Evolutionary conservation across 192 early-diverging fungal genomes (phyloP).

Genomic region (Mycoemilia scoparia): DNA sequence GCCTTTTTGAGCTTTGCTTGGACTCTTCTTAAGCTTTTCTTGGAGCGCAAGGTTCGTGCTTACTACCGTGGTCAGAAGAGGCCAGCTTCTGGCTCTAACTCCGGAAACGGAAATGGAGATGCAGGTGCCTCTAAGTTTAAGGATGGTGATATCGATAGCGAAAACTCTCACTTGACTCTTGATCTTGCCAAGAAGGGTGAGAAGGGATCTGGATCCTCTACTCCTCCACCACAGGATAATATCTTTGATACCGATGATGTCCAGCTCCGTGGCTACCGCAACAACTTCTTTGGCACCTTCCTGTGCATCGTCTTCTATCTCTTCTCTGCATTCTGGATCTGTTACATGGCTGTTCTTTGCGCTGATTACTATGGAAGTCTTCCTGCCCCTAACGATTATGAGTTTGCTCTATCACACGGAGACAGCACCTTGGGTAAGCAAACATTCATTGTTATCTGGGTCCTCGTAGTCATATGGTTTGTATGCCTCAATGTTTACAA

Average conservation of each 20-base stretch:
- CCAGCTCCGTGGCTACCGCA: constrained; percentile 15
- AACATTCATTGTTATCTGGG: constrained; percentile 32
- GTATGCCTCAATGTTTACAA: constrained; percentile 19
- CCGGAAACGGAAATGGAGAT: no score
- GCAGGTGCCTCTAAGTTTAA: no score
- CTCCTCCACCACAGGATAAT: neutral
- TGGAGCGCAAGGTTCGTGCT: constrained; percentile 9
- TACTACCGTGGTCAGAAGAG: no score
- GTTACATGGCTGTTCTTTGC: constrained; percentile 26
- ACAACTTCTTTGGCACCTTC: constrained; percentile 20
- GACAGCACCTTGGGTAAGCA: constrained; percentile 25
- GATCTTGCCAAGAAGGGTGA: no score
- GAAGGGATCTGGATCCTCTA: constrained; percentile 3
- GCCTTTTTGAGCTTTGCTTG: constrained; percentile 16
- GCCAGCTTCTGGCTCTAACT: no score
- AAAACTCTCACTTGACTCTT: no score
- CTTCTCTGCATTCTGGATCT: constrained; percentile 22
- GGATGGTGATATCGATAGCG: no score
- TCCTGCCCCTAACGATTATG: constrained; percentile 22
- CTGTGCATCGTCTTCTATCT: constrained; percentile 13
- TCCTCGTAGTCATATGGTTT: constrained; percentile 23
- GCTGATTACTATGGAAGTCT: constrained; percentile 37
- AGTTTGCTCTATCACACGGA: constrained; percentile 33
- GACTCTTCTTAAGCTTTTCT: constrained; percentile 17
- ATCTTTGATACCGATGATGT: no score